Base-by-base conservation (phyloP, 2,329 filamentous ascomycete species). In the Coniochaeta pulveracea region DNA sequence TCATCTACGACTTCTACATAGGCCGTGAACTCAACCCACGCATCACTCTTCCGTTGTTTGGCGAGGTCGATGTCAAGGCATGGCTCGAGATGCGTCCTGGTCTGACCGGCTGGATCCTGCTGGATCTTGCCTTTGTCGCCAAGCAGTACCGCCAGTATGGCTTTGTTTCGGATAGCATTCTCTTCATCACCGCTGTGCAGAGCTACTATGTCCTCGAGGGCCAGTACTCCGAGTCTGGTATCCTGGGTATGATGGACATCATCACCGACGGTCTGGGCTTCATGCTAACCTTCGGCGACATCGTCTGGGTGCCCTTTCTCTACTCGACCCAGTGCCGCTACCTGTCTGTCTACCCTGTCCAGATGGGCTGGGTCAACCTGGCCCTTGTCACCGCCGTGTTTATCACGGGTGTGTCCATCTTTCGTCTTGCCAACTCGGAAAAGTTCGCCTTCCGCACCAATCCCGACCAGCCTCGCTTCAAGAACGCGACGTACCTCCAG, bases 1-100 rank as follows among this genome's bases (percentile, higher is more conserved):
- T 85, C 41, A 58, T 95, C 23, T 95, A 96, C 55, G 89, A 96
- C 58, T 96, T 85, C 76, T 96, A 86, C 60, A 95, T 96, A 43
- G 89, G 89, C 14, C 83, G 89, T 18, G 89, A 96, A 57, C 76
- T 96, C 39, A 96, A 96, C 59, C 89, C 89, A 3, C 84, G 88
- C 31, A 57, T 93, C 38, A 74, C 69, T 0, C 61, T 94, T 16
- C 86, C 86, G 3, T 55, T 93, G 31, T 68, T 94, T 42, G 85
- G 85, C 37, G 81, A 85, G 46, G 69, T 95, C 32, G 89, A 96
- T 50, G 80, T 96, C 58, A 95, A 95, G 60, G 69, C 79, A 39
- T 95, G 80, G 56, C 82, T 82, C 56, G 89, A 96, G 59, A 68
- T 95, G 48, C 78, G 89, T n/a, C 89, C 89, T 0, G 89, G 89